Conservation (phyloP, 495 filamentous ascomycete species). For the Penicillium pancosmium region DNA sequence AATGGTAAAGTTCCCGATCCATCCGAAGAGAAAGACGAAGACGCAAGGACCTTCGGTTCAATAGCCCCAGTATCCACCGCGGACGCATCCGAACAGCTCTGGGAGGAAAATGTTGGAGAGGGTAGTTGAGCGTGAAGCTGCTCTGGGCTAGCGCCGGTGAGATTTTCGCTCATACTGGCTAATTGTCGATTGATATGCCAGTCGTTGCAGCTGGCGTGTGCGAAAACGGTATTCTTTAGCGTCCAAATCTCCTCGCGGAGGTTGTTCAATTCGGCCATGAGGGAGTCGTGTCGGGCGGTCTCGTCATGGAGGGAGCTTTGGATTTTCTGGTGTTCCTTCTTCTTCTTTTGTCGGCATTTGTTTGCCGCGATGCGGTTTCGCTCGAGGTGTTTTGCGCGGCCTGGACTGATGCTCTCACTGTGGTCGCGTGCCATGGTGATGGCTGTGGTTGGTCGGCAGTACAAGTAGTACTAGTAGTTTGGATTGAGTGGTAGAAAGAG, state of each 20-base stretch:
- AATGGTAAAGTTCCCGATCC: not conserved
- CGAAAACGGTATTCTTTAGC: slow-evolving; percentile 29
- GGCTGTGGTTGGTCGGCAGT: not conserved
- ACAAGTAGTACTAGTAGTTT: not conserved
- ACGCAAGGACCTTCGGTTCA: not conserved
- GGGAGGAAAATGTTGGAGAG: slow-evolving; percentile 15
- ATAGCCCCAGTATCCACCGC: not conserved
- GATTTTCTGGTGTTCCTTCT: slow-evolving; percentile 25
- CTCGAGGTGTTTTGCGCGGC: slow-evolving; percentile 27
- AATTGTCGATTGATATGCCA: slow-evolving; percentile 25
- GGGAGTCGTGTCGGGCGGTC: slow-evolving; percentile 22
- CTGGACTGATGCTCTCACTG: slow-evolving; percentile 9
- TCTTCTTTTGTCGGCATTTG: slow-evolving; percentile 30
- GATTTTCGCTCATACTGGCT: slow-evolving; percentile 18
- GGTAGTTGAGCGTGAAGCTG: slow-evolving; percentile 2
- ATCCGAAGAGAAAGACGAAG: too few relatives aligned
- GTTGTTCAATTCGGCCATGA: slow-evolving; percentile 17
- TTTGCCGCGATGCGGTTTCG: slow-evolving; percentile 32
- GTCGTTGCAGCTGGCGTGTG: slow-evolving; percentile 27
- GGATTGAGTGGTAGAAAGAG: too few relatives aligned
- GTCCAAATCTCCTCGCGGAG: slow-evolving; percentile 28
- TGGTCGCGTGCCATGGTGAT: slow-evolving; percentile 7
- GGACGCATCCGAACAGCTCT: slow-evolving; percentile 19
- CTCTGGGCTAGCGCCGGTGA: slow-evolving; percentile 1
- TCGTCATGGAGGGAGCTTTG: slow-evolving; percentile 18